A percentile compares a stretch with the other conserved stretches of the same genome.
These are phyloP conservation scores for Ogataea ganodermae DNA, from an alignment of 805 yeast species.

Conservation along the genomic window DNA sequence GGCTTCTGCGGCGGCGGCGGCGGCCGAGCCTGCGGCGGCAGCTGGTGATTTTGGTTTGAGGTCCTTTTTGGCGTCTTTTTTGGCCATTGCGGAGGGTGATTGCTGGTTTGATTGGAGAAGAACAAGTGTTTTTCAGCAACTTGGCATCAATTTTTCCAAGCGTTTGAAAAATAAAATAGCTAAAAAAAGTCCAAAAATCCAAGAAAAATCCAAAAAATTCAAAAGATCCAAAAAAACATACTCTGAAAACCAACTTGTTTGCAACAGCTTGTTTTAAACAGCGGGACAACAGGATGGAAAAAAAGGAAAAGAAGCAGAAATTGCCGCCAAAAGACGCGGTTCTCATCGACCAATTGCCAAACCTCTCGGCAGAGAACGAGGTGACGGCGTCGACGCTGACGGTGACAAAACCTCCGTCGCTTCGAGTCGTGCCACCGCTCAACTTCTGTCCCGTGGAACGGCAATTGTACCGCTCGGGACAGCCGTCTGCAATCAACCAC, in stretches of 20 bases:
- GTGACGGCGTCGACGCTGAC: constrained; percentile 23
- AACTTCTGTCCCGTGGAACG: constrained; percentile 95
- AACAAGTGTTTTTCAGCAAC: not conserved
- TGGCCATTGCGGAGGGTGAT: constrained; percentile 35
- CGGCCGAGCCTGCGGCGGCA: constrained; percentile 5
- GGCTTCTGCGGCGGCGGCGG: constrained; percentile 12
- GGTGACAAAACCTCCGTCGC: constrained; percentile 56
- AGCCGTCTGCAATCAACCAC: constrained; percentile 91
- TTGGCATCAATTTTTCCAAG: not conserved
- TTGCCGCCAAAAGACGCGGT: constrained; percentile 25
- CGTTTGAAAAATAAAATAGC: not conserved
- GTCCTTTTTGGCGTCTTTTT: constrained; percentile 36
- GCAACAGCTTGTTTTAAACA: too few relatives aligned
- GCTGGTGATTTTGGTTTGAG: too few relatives aligned
- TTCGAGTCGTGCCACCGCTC: constrained; percentile 85
- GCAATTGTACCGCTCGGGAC: constrained; percentile 85
- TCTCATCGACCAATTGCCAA: constrained; percentile 29
- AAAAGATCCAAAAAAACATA: too few relatives aligned
- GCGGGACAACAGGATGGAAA: constrained; percentile 14
- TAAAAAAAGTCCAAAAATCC: not conserved
- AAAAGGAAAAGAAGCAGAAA: constrained; percentile 15
- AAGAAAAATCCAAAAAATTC: not conserved
- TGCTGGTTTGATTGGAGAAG: not conserved
- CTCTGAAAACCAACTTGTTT: too few relatives aligned
- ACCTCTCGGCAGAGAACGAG: constrained; percentile 26